These are phyloP conservation scores for Mediolabrus comicus DNA, from an alignment of 108 stramenopile species.

Conservation along the genomic window DNA sequence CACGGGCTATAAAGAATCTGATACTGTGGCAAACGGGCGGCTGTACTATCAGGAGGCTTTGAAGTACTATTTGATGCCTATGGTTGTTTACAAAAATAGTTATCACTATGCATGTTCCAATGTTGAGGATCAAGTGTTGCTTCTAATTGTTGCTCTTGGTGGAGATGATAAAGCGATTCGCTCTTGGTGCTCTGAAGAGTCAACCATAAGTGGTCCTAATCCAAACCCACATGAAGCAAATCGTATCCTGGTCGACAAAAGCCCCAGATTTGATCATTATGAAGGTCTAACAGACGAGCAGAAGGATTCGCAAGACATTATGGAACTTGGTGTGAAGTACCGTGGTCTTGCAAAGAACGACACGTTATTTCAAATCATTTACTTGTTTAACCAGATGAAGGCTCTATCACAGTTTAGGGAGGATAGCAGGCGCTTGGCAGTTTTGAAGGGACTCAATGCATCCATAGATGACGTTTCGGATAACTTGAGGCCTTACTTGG, in stretches of 20 bases:
- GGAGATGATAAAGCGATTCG: background rate
- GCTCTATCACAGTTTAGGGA: background rate
- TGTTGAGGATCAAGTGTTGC: background rate
- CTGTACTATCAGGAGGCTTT: constrained; percentile 6
- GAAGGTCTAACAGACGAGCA: background rate
- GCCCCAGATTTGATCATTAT: background rate
- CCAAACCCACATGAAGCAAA: background rate
- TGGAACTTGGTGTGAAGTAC: background rate
- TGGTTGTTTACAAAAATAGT: background rate
- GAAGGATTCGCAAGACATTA: background rate
- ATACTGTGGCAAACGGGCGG: background rate
- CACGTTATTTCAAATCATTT: background rate
- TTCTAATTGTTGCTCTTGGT: background rate
- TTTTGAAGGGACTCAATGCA: background rate
- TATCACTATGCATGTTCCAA: background rate
- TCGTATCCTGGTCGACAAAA: background rate
- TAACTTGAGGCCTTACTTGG: background rate
- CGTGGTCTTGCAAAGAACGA: background rate
- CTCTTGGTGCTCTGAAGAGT: background rate
- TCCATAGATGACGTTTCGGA: background rate
- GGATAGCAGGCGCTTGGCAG: background rate
- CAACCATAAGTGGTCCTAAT: background rate
- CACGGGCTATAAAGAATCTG: constrained; percentile 6
- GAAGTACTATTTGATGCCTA: background rate
- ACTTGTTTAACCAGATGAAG: background rate